Percentiles rank a stretch among this genome's conserved stretches.
Evolutionary conservation across 208 protist genomes (phyloP).

Genomic region (Herpetomonas samuelpessoai): DNA sequence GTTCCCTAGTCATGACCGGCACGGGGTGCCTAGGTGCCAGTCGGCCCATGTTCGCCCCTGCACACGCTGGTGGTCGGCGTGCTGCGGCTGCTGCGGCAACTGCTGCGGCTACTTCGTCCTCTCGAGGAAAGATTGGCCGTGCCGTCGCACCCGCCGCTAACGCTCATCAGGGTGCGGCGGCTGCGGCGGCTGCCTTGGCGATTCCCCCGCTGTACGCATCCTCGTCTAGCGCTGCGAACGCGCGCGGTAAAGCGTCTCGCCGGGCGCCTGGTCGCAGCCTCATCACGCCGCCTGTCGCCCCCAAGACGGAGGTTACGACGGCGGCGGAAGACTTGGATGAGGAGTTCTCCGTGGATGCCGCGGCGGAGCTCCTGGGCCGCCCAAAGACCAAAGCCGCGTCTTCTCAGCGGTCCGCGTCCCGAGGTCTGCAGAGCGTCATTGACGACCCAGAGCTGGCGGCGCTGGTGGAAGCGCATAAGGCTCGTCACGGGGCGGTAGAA

Average conservation of each 20-base stretch:
- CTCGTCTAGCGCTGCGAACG: not conserved
- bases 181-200: too few species aligned
- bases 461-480: not conserved
- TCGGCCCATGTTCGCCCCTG: not conserved
- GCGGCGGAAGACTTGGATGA: not conserved
- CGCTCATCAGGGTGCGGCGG: not conserved
- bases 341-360: not conserved
- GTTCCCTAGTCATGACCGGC: not conserved
- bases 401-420: not conserved
- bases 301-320: not conserved
- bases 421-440: not conserved
- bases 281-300: not conserved
- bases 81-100: not conserved
- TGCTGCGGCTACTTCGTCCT: not conserved
- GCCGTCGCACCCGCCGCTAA: not conserved
- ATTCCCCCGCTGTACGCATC: too few species aligned
- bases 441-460: not conserved
- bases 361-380: not conserved
- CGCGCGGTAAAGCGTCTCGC: not conserved
- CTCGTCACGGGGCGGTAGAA: not conserved
- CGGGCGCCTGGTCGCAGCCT: not conserved
- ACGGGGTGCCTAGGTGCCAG: too few species aligned
- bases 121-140: not conserved
- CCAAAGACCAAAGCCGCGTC: not conserved
- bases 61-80: not conserved